Base-by-base conservation (phyloP, 2,329 filamentous ascomycete genomes). In the Ciborinia camelliae region DNA sequence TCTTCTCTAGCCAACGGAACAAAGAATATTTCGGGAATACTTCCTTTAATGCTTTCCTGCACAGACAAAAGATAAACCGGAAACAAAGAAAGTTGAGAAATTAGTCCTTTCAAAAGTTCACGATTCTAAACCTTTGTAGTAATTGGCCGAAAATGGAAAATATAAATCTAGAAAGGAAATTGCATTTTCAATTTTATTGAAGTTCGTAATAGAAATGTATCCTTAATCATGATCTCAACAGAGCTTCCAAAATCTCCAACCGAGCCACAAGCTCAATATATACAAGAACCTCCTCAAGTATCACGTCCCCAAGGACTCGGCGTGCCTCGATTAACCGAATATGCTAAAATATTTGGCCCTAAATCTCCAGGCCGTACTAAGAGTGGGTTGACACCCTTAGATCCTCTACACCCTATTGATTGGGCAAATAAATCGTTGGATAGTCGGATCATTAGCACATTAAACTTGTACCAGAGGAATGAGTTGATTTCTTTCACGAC, bases 321-420 rank as follows among this genome's bases (percentile, higher is more conserved):
- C n/a, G n/a, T n/a, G n/a, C n/a, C n/a, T n/a, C n/a, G n/a, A n/a
- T n/a, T n/a, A n/a, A 47, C 55, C 7, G 20, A 47, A 4, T 58
- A 58, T 14, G 55, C 55, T 10, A 28, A n/a, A 3, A 58, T 14
- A 20, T 58, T 58, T 10, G 41, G 41, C 18, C n/a, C 41, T 0
- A 47, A 47, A 35, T 58, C 55, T 26, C 20, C 55, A 6, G 41
- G 15, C 18, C 20, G 32, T 23, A 7, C 8, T 1, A 58, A 58
- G 23, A 58, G 55, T 26, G 47, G 55, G 55, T 47, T 58, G 9
- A 58, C 55, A 6, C 55, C 55, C 5, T 18, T 58, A 8, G 55
- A 58, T 58, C 55, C 55, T 18, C 12, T 58, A 0, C 35, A 23
- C 8, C 55, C 55, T 14, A 5, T 32, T 0, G 23, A 26, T 35